Percentiles rank a stretch among this genome's conserved stretches.
phyloP scores from a whole-genome alignment of 441 rosid species.

The Gossypium trilobum region DNA sequence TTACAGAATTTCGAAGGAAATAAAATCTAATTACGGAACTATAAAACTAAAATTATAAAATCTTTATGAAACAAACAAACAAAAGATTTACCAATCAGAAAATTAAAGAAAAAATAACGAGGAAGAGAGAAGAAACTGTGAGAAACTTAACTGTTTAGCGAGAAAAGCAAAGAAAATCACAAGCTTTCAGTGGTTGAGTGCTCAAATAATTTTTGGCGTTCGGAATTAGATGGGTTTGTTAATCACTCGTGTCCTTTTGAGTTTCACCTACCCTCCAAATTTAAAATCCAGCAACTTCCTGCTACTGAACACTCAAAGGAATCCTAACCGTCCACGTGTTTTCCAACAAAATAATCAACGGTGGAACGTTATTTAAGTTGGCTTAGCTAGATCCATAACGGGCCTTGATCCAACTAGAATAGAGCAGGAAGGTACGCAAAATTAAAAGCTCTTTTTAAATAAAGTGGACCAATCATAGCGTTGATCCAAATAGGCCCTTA shows the following conservation, averaged over 20 bases:
- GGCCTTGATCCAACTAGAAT: background rate
- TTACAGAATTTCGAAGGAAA: background rate
- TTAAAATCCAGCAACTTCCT: slow-evolving; percentile 14
- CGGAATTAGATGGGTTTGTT: background rate
- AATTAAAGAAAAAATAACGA: background rate
- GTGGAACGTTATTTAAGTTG: background rate
- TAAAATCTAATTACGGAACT: background rate
- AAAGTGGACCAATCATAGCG: background rate
- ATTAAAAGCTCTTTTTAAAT: background rate
- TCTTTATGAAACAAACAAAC: background rate
- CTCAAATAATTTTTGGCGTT: background rate
- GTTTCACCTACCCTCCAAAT: background rate
- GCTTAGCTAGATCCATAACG: background rate
- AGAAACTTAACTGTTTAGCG: background rate
- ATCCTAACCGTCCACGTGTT: slow-evolving; percentile 10
- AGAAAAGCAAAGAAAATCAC: background rate
- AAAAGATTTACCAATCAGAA: background rate
- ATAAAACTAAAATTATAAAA: background rate
- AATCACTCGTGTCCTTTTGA: background rate
- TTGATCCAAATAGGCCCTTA: background rate
- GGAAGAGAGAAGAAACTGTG: background rate
- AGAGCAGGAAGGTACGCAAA: background rate
- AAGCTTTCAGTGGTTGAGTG: background rate
- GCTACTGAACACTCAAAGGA: background rate
- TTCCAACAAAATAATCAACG: background rate